A percentile compares a stretch with the other conserved stretches of the same genome.
phyloP scores from a whole-genome alignment of 495 filamentous ascomycete species.

The Neurospora tetraspora region DNA sequence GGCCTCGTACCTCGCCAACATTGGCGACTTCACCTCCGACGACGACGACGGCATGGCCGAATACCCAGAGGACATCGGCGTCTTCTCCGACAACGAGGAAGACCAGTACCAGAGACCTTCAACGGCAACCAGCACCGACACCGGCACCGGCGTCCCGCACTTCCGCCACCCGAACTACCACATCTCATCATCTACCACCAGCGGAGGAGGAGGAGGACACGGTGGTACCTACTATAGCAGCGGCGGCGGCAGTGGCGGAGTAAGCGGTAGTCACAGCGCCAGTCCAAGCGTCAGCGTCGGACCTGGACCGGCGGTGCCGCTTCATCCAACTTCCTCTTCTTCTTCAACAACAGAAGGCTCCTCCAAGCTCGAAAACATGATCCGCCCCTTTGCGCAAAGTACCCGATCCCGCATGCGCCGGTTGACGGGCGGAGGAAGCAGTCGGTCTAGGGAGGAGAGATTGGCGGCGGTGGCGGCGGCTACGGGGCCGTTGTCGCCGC shows the following conservation, averaged over 20 bases:
- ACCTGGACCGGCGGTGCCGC: neutral
- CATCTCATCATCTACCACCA: neutral
- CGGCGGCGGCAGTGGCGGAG: constrained; percentile 19
- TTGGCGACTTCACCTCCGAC: constrained; percentile 47
- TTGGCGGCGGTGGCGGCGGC: constrained; percentile 16
- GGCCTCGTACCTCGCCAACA: constrained; percentile 43
- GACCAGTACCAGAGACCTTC: constrained; percentile 20
- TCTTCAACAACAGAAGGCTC: constrained; percentile 15
- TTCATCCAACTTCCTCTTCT: neutral
- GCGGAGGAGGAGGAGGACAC: neutral
- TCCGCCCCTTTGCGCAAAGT: constrained; percentile 42
- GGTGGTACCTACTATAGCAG: neutral
- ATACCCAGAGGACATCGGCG: constrained; percentile 31
- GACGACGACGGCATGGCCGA: constrained; percentile 19
- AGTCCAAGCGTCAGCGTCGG: neutral
- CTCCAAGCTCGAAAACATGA: constrained; percentile 60
- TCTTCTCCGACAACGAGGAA: constrained; percentile 45
- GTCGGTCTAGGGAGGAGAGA: constrained; percentile 49
- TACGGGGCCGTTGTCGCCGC: constrained; percentile 4
- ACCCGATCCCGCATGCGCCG: constrained; percentile 54
- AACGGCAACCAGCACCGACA: neutral
- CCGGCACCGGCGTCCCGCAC: neutral
- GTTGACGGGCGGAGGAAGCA: constrained; percentile 41
- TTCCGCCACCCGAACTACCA: neutral
- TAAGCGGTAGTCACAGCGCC: constrained; percentile 19